Evolutionary conservation across 139 green algal species (phyloP).

Genomic region (Chlorella sp.): DNA sequence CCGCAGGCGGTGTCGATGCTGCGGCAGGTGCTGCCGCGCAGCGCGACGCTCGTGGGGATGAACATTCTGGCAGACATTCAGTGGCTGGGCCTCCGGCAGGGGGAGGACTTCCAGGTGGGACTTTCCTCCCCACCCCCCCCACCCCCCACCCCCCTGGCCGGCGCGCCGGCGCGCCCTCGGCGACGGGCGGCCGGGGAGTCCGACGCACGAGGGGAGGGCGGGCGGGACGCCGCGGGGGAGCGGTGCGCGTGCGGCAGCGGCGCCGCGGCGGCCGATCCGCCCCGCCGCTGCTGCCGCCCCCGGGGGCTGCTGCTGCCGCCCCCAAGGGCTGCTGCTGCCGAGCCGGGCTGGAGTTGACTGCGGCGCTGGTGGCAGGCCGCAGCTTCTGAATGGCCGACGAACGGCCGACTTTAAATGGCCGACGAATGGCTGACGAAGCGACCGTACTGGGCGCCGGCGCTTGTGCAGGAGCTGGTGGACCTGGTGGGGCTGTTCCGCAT

Average conservation of each 20-base stretch:
- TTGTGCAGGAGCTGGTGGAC: conserved; percentile 62
- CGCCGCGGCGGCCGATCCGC: neutral
- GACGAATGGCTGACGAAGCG: neutral
- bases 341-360: neutral
- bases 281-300: neutral
- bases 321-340: neutral
- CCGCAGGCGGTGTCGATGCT: conserved; percentile 65
- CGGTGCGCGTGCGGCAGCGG: neutral
- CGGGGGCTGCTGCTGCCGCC: neutral
- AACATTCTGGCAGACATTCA: conserved; percentile 87
- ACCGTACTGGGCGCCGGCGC: too few species aligned
- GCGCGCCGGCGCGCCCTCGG: too few species aligned
- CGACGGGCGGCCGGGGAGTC: too few species aligned
- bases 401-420: neutral
- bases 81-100: conserved; percentile 85
- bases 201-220: too few species aligned
- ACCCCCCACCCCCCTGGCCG: neutral
- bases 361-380: neutral
- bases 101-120: conserved; percentile 77
- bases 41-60: conserved; percentile 82
- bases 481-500: conserved; percentile 81
- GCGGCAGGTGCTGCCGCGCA: conserved; percentile 49
- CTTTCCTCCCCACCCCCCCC: neutral
- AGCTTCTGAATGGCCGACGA: too few species aligned
- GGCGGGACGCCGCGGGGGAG: too few species aligned